phyloP scores from a whole-genome alignment of 257 asterid genomes.

The Apocynum venetum region DNA sequence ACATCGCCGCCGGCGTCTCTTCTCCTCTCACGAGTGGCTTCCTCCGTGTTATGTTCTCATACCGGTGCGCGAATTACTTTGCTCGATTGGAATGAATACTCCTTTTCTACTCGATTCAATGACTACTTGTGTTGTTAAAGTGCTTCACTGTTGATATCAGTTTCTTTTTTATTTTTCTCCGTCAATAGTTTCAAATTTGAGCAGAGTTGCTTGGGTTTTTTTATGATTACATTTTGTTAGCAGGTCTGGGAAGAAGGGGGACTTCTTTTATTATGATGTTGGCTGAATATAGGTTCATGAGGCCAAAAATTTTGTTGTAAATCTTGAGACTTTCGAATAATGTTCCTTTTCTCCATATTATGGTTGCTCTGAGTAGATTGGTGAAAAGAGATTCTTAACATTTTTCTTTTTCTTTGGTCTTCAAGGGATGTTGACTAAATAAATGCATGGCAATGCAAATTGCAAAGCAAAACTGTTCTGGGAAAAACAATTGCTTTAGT shows the following conservation, averaged over 20 bases:
- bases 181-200: background rate
- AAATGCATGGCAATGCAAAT: background rate
- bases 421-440: background rate
- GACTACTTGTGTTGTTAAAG: no score
- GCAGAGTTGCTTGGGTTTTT: background rate
- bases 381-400: background rate
- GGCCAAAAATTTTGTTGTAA: background rate
- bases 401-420: background rate
- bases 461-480: background rate
- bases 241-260: background rate
- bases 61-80: background rate
- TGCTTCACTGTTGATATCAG: no score
- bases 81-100: background rate
- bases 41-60: background rate
- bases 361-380: background rate
- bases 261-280: background rate
- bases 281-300: background rate
- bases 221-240: background rate
- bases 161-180: no score
- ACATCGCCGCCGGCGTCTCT: background rate
- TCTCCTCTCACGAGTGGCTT: background rate
- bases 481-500: background rate
- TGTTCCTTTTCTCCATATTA: no score
- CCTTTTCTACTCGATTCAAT: background rate
- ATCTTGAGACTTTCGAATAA: background rate